A percentile compares a stretch with the other conserved stretches of the same genome.
Conservation (phyloP, 1,284 basidiomycete species). For the Fomitopsis schrenkii region DNA sequence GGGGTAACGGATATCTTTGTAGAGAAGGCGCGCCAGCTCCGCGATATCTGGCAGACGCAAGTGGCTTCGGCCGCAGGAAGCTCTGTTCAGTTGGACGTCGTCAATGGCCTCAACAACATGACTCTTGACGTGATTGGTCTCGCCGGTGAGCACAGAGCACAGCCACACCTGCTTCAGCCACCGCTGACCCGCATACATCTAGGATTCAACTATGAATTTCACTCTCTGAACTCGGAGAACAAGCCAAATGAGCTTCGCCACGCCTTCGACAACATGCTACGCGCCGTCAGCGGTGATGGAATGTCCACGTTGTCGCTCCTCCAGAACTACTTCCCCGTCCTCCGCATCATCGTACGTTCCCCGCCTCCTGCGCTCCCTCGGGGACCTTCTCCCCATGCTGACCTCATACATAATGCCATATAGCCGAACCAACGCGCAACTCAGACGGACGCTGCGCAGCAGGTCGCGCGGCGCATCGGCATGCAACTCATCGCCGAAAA, state of each 20-base stretch:
- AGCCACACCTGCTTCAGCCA: too few species aligned
- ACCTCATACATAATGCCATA: not conserved
- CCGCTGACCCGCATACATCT: not conserved
- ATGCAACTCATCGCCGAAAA: conserved; percentile 36
- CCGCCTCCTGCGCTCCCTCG: not conserved
- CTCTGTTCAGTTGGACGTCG: conserved; percentile 31
- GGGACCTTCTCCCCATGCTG: not conserved
- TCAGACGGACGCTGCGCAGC: conserved; percentile 18
- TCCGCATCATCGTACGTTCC: conserved; percentile 15
- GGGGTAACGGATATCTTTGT: conserved; percentile 52
- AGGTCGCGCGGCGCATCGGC: conserved; percentile 32
- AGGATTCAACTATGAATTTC: conserved; percentile 54
- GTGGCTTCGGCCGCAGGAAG: conserved; percentile 1
- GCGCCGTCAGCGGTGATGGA: not conserved
- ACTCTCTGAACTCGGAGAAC: conserved; percentile 28
- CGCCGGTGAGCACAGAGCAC: conserved; percentile 29
- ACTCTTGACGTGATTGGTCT: conserved; percentile 52
- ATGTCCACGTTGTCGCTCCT: not conserved
- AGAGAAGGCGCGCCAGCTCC: conserved; percentile 40
- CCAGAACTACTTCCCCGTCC: conserved; percentile 2
- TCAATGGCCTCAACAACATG: conserved; percentile 35
- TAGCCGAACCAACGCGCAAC: conserved; percentile 28
- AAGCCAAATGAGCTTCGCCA: conserved; percentile 35
- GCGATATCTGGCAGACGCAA: conserved; percentile 21
- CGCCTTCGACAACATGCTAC: conserved; percentile 31